Base-by-base conservation (phyloP, 768 basidiomycete species). In the Lactifluus volemus region DNA sequence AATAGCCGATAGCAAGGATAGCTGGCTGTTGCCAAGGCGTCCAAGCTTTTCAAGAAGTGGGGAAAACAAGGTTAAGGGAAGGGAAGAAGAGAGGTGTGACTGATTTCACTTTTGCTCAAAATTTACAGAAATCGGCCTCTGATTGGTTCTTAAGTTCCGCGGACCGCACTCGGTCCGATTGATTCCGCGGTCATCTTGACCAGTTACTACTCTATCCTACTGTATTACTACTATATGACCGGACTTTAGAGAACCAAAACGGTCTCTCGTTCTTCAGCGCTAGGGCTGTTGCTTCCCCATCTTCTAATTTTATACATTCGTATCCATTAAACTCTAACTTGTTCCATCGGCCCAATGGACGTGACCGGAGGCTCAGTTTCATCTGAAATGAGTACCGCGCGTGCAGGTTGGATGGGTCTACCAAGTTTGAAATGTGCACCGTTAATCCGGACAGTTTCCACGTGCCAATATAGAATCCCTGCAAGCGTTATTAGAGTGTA, bases 221-320 rank as follows among this genome's bases (percentile, higher is more conserved):
- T n/a, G n/a, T 41, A 10, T 48, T 50, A 21, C 36, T 54, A 19
- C 64, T 52, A 69, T 85, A 91, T 45, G 87, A 92, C 69, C 80
- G 79, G 66, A 93, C 90, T 73, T 89, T 93, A 45, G 92, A 94
- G 73, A 97, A 97, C 85, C 89, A 94, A 71, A 91, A 96, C n/a
- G 92, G 83, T 57, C 89, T 79, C 70, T 93, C 91, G 65, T 93
- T 84, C 69, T 89, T 91, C 66, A 94, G 73, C 10, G 82, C 76
- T 32, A 96, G 75, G 17, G 86, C 83, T 10, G 80, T 70, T 12
- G 79, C 75, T 69, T 93, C 92, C 2, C 89, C 92, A 17, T 80
- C 87, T 60, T 81, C 83, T n/a, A 89, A 67, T 59, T 88, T 81
- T 5, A 95, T 81, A 0, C 88, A 88, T 55, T 86, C 80, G 70